Conservation (phyloP, 306 rosid species). For the Oemleria cerasiformis region DNA sequence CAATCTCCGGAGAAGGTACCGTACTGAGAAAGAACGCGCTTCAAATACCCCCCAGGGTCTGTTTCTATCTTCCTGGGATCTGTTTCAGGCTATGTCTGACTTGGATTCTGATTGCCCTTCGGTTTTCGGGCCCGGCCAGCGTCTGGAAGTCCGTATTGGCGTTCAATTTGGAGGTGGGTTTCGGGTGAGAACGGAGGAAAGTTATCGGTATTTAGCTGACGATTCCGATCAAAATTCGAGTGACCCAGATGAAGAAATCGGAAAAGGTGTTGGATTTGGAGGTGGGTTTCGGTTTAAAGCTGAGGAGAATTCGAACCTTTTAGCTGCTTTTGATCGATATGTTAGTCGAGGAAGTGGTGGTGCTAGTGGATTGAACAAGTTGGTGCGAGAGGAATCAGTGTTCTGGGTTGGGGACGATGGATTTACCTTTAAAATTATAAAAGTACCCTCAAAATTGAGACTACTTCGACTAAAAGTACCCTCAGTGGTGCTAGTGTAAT, state of each 20-base stretch:
- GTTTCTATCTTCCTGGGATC: conserved; percentile 54
- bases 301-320: neutral
- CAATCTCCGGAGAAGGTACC: conserved; percentile 68
- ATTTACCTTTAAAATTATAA: too few species aligned
- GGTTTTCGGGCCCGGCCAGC: conserved; percentile 21
- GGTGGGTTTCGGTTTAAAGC: conserved; percentile 4
- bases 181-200: neutral
- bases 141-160: neutral
- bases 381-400: too few species aligned
- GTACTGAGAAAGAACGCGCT: conserved; percentile 63
- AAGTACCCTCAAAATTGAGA: too few species aligned
- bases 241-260: conserved; percentile 17
- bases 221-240: neutral
- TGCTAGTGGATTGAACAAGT: neutral
- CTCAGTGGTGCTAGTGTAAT: too few species aligned
- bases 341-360: neutral
- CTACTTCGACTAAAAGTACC: too few species aligned
- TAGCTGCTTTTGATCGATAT: neutral
- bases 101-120: conserved; percentile 41
- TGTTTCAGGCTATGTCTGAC: conserved; percentile 55
- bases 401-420: too few species aligned
- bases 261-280: conserved; percentile 36
- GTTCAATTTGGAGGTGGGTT: conserved; percentile 2
- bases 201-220: neutral
- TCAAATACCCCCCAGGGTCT: conserved; percentile 32